A percentile compares a stretch with the other conserved stretches of the same genome.
phyloP scores from a whole-genome alignment of 2,329 filamentous ascomycete genomes.

The Aspergillus neoniger region DNA sequence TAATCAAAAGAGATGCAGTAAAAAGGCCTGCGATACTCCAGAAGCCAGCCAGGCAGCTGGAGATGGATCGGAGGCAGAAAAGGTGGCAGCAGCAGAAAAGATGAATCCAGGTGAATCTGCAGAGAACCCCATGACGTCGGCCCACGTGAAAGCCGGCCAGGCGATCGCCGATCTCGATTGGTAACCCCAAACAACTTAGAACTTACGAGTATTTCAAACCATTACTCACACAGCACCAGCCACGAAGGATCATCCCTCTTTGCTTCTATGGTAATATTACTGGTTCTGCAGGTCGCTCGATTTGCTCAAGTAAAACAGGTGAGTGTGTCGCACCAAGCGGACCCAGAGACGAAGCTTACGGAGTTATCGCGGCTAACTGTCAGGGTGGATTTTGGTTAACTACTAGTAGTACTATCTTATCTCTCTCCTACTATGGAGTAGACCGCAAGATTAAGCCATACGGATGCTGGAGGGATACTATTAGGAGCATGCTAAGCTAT shows the following conservation, averaged over 20 bases:
- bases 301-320: not conserved
- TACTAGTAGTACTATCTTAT: not conserved
- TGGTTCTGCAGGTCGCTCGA: not conserved
- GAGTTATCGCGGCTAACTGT: not conserved
- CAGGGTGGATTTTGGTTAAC: not conserved
- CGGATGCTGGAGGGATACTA: not conserved
- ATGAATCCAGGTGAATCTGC: not conserved
- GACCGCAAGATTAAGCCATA: not conserved
- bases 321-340: not conserved
- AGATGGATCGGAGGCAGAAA: not conserved
- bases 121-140: slow-evolving; percentile 37
- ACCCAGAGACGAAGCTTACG: not conserved
- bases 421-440: not conserved
- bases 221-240: no score
- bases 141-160: slow-evolving; percentile 30
- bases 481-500: not conserved
- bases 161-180: not conserved
- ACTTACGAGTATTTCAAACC: not conserved
- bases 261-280: no score
- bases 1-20: not conserved
- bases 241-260: no score
- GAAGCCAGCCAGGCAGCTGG: not conserved
- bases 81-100: not conserved
- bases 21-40: not conserved
- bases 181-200: not conserved